phyloP scores from a whole-genome alignment of 2,329 filamentous ascomycete genomes.

The Phaeophleospora eucalypticola region DNA sequence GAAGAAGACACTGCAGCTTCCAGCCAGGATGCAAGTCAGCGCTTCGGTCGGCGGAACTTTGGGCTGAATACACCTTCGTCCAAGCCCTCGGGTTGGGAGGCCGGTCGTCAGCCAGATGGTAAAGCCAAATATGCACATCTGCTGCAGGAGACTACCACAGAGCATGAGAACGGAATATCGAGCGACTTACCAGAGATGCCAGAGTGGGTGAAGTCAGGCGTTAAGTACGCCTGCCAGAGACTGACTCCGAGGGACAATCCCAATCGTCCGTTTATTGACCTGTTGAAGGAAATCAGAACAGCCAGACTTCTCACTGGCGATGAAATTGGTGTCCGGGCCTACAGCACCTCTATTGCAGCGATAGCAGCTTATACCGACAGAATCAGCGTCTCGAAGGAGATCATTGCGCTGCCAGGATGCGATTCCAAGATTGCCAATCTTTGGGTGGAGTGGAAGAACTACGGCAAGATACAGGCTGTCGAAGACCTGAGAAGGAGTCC shows the following conservation, averaged over 20 bases:
- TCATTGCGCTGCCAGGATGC: slow-evolving; percentile 66
- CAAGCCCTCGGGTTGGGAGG: slow-evolving; percentile 25
- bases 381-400: slow-evolving; percentile 43
- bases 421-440: slow-evolving; percentile 73
- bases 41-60: slow-evolving; percentile 27
- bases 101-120: slow-evolving; percentile 26
- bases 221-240: slow-evolving; percentile 76
- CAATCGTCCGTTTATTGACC: slow-evolving; percentile 70
- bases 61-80: slow-evolving; percentile 15
- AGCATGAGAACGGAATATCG: slow-evolving; percentile 58
- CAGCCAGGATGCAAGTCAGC: slow-evolving; percentile 10
- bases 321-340: slow-evolving; percentile 75
- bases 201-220: slow-evolving; percentile 60
- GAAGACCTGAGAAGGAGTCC: slow-evolving; percentile 61
- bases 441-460: slow-evolving; percentile 69
- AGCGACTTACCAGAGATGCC: slow-evolving; percentile 62
- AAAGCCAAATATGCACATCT: slow-evolving; percentile 44
- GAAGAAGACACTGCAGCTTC: slow-evolving; percentile 37
- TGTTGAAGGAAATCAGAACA: slow-evolving; percentile 70
- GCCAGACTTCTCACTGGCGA: slow-evolving; percentile 69
- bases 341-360: slow-evolving; percentile 79
- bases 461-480: slow-evolving; percentile 57
- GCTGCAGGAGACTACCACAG: slow-evolving; percentile 68
- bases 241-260: slow-evolving; percentile 65
- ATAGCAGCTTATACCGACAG: slow-evolving; percentile 73